Percentiles rank a stretch among this genome's conserved stretches.
Evolutionary conservation across 306 rosid species (phyloP).

Genomic region (Biancaea sappan): DNA sequence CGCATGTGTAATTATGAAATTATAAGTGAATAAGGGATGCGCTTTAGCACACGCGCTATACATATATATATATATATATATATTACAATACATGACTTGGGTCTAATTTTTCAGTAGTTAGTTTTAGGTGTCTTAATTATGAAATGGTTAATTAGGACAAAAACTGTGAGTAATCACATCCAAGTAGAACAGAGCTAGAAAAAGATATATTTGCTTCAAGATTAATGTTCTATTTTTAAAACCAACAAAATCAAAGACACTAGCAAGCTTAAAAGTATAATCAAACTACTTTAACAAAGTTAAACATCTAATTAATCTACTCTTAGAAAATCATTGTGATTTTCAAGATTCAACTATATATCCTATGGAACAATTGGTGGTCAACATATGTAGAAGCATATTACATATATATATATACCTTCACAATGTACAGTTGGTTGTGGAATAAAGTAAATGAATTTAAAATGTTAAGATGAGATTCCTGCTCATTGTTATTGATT

Average conservation of each 20-base stretch:
- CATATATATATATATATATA: no score
- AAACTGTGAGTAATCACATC: no score
- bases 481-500: constrained; percentile 35
- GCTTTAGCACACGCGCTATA: no score
- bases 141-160: neutral
- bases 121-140: neutral
- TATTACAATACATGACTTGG: no score
- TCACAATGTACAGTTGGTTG: constrained; percentile 18
- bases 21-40: no score
- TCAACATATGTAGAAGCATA: constrained; percentile 27
- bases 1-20: neutral
- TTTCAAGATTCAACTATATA: constrained; percentile 41
- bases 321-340: constrained; percentile 11
- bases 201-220: constrained; percentile 6
- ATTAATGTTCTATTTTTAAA: constrained; percentile 5
- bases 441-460: constrained; percentile 40
- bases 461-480: constrained; percentile 35
- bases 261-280: constrained; percentile 1
- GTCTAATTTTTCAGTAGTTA: neutral
- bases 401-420: constrained; percentile 22
- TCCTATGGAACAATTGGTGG: constrained; percentile 18
- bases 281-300: constrained; percentile 2
- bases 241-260: neutral
- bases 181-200: no score
- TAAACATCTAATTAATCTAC: neutral